Evolutionary conservation across 352 stramenopile genomes (phyloP).

Genomic region (Pythium grandisporangium): DNA sequence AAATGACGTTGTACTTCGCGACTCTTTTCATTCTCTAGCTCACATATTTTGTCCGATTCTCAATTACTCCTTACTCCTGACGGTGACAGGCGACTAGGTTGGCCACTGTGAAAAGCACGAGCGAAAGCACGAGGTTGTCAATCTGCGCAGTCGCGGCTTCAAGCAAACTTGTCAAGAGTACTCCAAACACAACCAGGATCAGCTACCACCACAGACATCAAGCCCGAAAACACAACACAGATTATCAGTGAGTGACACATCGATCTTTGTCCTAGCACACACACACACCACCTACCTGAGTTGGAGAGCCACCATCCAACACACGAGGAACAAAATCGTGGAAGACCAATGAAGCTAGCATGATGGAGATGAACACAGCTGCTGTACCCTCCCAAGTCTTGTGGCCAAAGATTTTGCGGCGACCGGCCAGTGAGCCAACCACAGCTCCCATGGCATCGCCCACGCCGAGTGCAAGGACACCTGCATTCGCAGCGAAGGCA

Average conservation of each 20-base stretch:
- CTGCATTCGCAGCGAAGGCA: slow-evolving; percentile 43
- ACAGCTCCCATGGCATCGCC: slow-evolving; percentile 72
- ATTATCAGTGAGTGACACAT: background rate
- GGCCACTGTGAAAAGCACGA: slow-evolving; percentile 47
- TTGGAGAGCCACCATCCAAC: slow-evolving; percentile 10
- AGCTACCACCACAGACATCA: slow-evolving; percentile 17
- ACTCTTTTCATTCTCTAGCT: too few relatives aligned
- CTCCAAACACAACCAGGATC: slow-evolving; percentile 12
- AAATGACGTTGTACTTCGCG: too few relatives aligned
- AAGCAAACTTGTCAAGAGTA: slow-evolving; percentile 48
- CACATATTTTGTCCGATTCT: too few relatives aligned
- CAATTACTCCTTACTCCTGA: too few relatives aligned
- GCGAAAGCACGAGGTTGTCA: slow-evolving; percentile 75
- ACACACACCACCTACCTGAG: slow-evolving; percentile 38
- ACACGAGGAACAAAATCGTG: slow-evolving; percentile 25
- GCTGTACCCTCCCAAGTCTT: slow-evolving; percentile 61
- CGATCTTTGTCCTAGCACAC: background rate
- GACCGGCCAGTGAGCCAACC: slow-evolving; percentile 42
- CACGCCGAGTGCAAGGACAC: slow-evolving; percentile 57
- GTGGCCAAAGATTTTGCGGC: slow-evolving; percentile 35
- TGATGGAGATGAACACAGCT: slow-evolving; percentile 54
- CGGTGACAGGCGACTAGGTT: slow-evolving; percentile 41
- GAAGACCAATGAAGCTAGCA: slow-evolving; percentile 32
- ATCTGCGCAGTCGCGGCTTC: slow-evolving; percentile 70
- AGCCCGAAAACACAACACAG: slow-evolving; percentile 1